A percentile compares a stretch with the other conserved stretches of the same genome.
Evolutionary conservation across 225 moss, liverwort and hornwort species (phyloP).

Genomic region (Neckera pumila): DNA sequence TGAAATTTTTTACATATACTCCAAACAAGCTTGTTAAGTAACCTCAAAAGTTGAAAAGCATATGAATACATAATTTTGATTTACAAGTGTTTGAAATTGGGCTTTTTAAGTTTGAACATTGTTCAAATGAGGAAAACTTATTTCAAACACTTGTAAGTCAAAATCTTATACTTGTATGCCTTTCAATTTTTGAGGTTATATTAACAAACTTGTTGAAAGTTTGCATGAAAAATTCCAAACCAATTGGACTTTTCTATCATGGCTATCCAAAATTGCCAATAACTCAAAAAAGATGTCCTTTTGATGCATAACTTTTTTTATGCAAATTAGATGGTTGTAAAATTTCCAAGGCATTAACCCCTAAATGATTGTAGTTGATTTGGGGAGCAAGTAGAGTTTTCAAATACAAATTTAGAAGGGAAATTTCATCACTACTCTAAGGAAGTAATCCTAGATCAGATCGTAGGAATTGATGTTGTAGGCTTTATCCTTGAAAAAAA

Average conservation of each 20-base stretch:
- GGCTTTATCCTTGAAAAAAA: no score
- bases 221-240: neutral
- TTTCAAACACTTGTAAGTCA: neutral
- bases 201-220: neutral
- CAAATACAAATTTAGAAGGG: no score
- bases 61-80: neutral
- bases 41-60: neutral
- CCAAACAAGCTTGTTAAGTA: no score
- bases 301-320: neutral
- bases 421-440: no score
- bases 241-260: neutral
- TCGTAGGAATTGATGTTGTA: no score
- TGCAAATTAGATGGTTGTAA: neutral
- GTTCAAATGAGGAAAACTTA: neutral
- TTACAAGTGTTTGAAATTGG: neutral
- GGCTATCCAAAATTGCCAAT: fast-evolving
- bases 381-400: no score
- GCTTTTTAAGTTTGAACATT: no score
- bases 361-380: no score
- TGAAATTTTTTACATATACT: no score
- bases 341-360: neutral
- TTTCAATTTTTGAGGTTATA: neutral
- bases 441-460: no score
- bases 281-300: neutral
- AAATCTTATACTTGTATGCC: neutral